Evolutionary conservation across 176 grass and related monocot species (phyloP).

Genomic region (Elaeis guineensis): DNA sequence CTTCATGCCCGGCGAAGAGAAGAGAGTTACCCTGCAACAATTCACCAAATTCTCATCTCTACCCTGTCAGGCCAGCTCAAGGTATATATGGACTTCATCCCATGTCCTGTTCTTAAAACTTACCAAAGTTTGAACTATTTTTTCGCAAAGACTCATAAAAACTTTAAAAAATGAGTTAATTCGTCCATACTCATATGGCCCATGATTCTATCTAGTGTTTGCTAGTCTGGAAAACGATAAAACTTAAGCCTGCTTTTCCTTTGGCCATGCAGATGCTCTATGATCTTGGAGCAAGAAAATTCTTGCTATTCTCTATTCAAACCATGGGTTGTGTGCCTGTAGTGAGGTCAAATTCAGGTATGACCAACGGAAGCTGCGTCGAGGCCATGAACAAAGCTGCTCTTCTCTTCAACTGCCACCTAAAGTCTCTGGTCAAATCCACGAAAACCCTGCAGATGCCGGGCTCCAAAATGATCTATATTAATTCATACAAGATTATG

Average conservation of each 20-base stretch:
- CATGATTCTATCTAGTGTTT: no score
- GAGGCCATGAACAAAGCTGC: conserved; percentile 41
- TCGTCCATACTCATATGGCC: no score
- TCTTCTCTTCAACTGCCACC: conserved; percentile 39
- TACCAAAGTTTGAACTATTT: no score
- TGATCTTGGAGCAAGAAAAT: conserved; percentile 46
- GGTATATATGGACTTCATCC: conserved; percentile 12
- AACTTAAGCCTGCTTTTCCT: no score
- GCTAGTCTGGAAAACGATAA: no score
- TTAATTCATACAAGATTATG: conserved; percentile 49
- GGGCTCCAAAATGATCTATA: conserved; percentile 21
- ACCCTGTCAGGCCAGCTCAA: conserved; percentile 39
- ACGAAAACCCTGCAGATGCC: conserved; percentile 18
- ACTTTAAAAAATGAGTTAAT: no score
- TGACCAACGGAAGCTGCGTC: conserved; percentile 22
- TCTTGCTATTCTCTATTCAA: conserved; percentile 57
- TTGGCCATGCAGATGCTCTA: conserved; percentile 33
- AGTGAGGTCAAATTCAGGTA: conserved; percentile 27
- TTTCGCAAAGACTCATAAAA: no score
- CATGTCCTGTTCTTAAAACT: no score
- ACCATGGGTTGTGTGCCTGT: conserved; percentile 42
- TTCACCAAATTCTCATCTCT: conserved; percentile 37
- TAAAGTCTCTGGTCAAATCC: conserved; percentile 17
- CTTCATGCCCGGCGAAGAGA: conserved; percentile 12
- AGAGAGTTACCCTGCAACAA: neutral